phyloP scores from a whole-genome alignment of 805 yeast species.

The Starmera pachycereana region DNA sequence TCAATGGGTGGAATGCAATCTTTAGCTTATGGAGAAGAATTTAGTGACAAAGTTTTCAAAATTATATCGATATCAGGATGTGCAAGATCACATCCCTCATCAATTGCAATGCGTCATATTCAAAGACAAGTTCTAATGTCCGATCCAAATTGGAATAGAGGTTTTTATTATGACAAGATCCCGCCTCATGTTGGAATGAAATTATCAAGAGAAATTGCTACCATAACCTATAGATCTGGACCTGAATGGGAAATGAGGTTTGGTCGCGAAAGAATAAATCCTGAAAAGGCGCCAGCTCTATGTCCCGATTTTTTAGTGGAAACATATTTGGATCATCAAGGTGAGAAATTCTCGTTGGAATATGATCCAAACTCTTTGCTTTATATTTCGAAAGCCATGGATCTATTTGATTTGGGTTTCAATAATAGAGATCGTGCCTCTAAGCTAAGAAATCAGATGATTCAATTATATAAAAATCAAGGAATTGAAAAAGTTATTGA shows the following conservation, averaged over 20 bases:
- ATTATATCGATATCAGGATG: conserved; percentile 83
- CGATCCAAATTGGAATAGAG: conserved; percentile 92
- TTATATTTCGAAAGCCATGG: conserved; percentile 91
- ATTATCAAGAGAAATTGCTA: conserved; percentile 85
- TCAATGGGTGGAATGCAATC: conserved; percentile 99
- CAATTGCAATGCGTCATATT: conserved; percentile 87
- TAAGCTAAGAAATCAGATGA: conserved; percentile 29
- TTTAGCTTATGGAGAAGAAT: conserved; percentile 77
- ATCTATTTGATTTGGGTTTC: conserved; percentile 70
- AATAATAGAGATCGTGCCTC: conserved; percentile 34
- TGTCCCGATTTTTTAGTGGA: conserved; percentile 92
- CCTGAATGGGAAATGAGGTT: conserved; percentile 96
- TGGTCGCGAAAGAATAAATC: conserved; percentile 81
- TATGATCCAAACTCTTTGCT: conserved; percentile 86
- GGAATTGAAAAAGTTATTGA: conserved; percentile 12
- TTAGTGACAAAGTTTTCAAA: conserved; percentile 63
- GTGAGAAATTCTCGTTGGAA: conserved; percentile 85
- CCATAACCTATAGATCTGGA: conserved; percentile 88
- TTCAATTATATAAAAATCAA: conserved; percentile 19
- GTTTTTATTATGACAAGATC: conserved; percentile 65
- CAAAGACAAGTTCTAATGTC: conserved; percentile 92
- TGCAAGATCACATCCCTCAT: conserved; percentile 88
- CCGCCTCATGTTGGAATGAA: conserved; percentile 97
- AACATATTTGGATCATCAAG: conserved; percentile 89
- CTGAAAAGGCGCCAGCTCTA: conserved; percentile 66